Evolutionary conservation across 2,329 filamentous ascomycete genomes (phyloP), one percentile per base, ranked within the genome.

Genomic region (Neocatenulostroma microsporum): DNA sequence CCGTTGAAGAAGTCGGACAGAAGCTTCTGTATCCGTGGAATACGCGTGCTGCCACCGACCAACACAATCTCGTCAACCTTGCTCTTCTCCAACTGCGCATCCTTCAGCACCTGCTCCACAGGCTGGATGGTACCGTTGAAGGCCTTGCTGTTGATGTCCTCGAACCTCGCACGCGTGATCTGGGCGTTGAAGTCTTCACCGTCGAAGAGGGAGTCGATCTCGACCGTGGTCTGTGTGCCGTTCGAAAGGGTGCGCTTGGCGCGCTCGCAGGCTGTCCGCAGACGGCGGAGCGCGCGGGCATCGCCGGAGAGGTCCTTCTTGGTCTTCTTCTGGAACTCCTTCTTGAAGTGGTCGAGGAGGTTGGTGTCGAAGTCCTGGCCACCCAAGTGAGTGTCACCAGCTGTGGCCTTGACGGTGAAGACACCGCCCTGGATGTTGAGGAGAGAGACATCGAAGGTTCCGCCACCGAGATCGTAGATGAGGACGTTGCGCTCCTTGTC

Each of bases 361-460:
- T 88, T 89, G 59, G 85, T 94, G 61, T 96, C 91, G 64, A 96
- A 96, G 62, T 95, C 89, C 63, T 91, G 81, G 59, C 88, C 88
- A 76, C 88, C 89, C 65, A 95, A 73, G 66, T 95, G 88, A 60
- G 87, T 95, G 40, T 98, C 89, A 79, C 91, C 91, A 60, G 89
- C 88, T 42, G 91, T 96, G 46, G 89, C 88, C 80, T 93, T 94
- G 66, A 96, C 91, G 50, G 89, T 94, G 78, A 98, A 98, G 60
- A 98, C 91, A 76, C 91, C 91, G 63, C 89, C 88, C 73, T 96
- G 87, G 65, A 98, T 96, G 77, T 94, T 89, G 30, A 98, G 79
- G 54, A 96, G 85, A 48, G 91, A 96, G 19, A 98, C 91, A 95
- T 98, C 91, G 72, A 98, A 98, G 66, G 91, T 98, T 78, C 91